Base-by-base conservation (phyloP, 495 filamentous ascomycete species). In the Talaromyces proteolyticus region DNA sequence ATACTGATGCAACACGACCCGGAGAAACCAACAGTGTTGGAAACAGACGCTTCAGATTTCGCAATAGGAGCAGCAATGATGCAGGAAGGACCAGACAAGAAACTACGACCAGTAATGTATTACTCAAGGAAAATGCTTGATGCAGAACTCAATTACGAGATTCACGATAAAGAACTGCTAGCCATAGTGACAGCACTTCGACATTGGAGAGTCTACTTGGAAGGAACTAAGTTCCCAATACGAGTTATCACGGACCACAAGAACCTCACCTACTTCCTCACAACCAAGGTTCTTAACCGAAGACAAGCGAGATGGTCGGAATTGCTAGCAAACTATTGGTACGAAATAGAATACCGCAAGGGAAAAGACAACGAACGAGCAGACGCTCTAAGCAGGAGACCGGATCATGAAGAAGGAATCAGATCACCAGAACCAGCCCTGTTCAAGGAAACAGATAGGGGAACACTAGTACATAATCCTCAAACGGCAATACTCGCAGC, bases 341-440 rank as follows among this genome's bases (percentile, higher is more conserved):
- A 10, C 14, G 22, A 64, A 53, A 20, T 42, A 61, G n/a, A 52
- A 20, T 8, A 45, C 53, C 1, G 57, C 54, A 1, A 57, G 70
- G 39, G n/a, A 21, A 24, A 1, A 70, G 26, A 69, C 41, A 60
- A 41, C 47, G 39, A 6, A 48, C 65, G 7, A 39, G 69, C 0
- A 42, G 59, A 47, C 38, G 19, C 4, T 37, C 21, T 19, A 20
- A 47, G 0, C 22, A 62, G 6, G 4, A 20, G 16, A 17, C 58
- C 4, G 42, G 42, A 3, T 49, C 58, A 6, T 49, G 47, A 21
- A 57, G 42, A 2, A 57, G 63, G 26, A 34, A 62, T n/a, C 39
- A 52, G 18, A 61, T 53, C 40, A 55, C 61, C 0, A 44, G 25
- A 19, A 52, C 21, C 8, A 62, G 61, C 12, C 54, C 37, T 1